Percentiles rank a stretch among this genome's conserved stretches.
Evolutionary conservation across 345 rosid genomes (phyloP).

Genomic region (Trapa incisa): DNA sequence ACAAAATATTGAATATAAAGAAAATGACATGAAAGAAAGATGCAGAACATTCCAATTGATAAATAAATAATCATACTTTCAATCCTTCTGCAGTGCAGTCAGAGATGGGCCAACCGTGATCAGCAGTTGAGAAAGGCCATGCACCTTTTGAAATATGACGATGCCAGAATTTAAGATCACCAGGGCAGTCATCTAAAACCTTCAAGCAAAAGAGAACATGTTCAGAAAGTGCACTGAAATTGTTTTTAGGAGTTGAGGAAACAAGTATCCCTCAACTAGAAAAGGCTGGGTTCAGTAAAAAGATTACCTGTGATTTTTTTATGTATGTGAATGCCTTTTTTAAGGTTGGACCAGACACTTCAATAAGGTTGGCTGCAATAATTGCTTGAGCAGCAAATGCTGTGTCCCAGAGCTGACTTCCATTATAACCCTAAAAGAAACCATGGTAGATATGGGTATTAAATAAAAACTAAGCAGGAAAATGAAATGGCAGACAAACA

Average conservation of each 20-base stretch:
- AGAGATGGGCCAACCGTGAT: constrained; percentile 98
- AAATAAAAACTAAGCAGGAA: background rate
- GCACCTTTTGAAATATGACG: constrained; percentile 99
- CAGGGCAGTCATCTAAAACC: constrained; percentile 79
- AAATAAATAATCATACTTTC: constrained; percentile 34
- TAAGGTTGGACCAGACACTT: constrained; percentile 59
- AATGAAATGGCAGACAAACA: background rate
- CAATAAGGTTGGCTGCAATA: constrained; percentile 49
- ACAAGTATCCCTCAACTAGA: background rate
- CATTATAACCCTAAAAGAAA: constrained; percentile 77
- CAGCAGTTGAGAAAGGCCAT: constrained; percentile 96
- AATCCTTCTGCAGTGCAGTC: constrained; percentile 94
- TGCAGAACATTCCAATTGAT: constrained; percentile 1
- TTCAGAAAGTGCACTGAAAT: background rate
- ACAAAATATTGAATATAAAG: constrained; percentile 8
- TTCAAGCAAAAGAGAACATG: constrained; percentile 15
- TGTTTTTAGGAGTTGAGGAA: background rate
- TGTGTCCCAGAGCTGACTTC: constrained; percentile 96
- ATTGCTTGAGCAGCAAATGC: constrained; percentile 82
- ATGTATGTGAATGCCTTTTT: constrained; percentile 53
- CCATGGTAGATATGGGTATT: background rate
- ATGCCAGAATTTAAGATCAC: constrained; percentile 68
- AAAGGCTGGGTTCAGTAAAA: background rate
- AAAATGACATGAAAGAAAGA: background rate
- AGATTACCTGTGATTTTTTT: constrained; percentile 68